Base-by-base conservation (phyloP, 495 filamentous ascomycete genomes). In the Mycothermus thermophilus region DNA sequence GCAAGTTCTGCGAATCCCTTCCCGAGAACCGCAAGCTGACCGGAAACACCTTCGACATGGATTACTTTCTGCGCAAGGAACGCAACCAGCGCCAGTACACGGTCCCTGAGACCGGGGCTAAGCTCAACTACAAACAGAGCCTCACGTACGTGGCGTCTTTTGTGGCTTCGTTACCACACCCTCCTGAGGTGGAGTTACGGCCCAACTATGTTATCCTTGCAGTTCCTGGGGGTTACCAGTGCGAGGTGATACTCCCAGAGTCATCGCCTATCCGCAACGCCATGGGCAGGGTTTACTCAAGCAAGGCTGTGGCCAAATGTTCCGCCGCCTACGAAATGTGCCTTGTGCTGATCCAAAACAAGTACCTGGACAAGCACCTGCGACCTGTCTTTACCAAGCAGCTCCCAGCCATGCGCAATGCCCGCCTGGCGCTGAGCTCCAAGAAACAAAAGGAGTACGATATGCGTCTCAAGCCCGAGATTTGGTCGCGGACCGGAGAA, bases 301-400 rank as follows among this genome's bases (percentile, higher is more conserved):
- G 66, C 33, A 96, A 92, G 49, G 60, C 74, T 15, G 59, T 72
- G 10, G 90, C 90, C n/a, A 94, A 93, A 54, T 77, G 81, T 43
- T 79, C 86, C 6, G 90, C 84, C 10, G 90, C 90, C 3, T 96
- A 90, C 50, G 79, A 90, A 48, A 71, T 80, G 27, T 94, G 86
- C 44, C 42, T 90, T 3, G 37, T 73, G 35, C 68, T 97, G 4
- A 63, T 78, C 16, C 71, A 72, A 37, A 64, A 68, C 26, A 66
- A 69, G 7, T 71, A 82, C 38, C 56, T 97, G 0, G 77, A 94
- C 55, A 68, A 71, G 5, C 56, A 84, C 46, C 65, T 95, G 7
- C 63, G 75, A 33, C 81, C 90, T 0, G 72, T 69, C 3, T 82
- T 80, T 37, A 74, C 69, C 16, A 88, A 80, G 44, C 64, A 73